A percentile compares a stretch with the other conserved stretches of the same genome.
Conservation (phyloP, 2,329 filamentous ascomycete species). For the Boeremia exigua region DNA sequence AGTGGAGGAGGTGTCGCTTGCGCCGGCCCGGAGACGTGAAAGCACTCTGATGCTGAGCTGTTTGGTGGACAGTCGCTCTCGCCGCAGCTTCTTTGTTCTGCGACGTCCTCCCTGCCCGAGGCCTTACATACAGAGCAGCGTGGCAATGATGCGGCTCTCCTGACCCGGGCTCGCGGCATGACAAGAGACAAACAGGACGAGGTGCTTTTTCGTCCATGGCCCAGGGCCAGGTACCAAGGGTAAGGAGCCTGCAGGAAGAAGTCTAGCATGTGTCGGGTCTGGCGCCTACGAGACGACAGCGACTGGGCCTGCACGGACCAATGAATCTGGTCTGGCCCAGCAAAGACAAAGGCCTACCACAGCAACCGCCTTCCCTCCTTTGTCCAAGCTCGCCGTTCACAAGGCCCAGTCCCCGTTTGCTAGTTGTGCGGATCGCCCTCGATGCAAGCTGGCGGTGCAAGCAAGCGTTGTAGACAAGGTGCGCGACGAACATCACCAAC, state of each 20-base stretch:
- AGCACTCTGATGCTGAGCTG: constrained; percentile 22
- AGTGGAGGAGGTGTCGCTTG: constrained; percentile 46
- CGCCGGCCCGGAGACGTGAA: constrained; percentile 39
- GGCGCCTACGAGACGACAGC: constrained; percentile 37
- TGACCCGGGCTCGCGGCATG: constrained; percentile 43
- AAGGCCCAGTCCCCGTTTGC: constrained; percentile 24
- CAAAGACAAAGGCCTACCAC: constrained; percentile 40
- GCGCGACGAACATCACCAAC: constrained; percentile 9
- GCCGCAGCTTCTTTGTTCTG: constrained; percentile 8
- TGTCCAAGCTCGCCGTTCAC: constrained; percentile 31
- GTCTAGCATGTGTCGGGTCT: constrained; percentile 41
- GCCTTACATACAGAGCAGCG: constrained; percentile 4
- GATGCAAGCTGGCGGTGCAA: constrained; percentile 16
- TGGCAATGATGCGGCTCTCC: constrained; percentile 39
- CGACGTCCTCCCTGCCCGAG: background rate
- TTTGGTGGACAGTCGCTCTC: constrained; percentile 10
- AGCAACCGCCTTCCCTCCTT: constrained; percentile 29
- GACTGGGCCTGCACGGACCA: constrained; percentile 35
- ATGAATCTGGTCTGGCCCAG: constrained; percentile 40
- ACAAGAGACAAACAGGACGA: constrained; percentile 34
- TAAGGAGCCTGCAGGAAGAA: constrained; percentile 29
- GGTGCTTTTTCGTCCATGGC: constrained; percentile 35
- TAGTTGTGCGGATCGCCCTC: constrained; percentile 24
- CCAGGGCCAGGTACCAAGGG: constrained; percentile 41
- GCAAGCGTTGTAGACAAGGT: constrained; percentile 21